phyloP scores from a whole-genome alignment of 2,329 filamentous ascomycete genomes.

The Neoarthrinium moseri region DNA sequence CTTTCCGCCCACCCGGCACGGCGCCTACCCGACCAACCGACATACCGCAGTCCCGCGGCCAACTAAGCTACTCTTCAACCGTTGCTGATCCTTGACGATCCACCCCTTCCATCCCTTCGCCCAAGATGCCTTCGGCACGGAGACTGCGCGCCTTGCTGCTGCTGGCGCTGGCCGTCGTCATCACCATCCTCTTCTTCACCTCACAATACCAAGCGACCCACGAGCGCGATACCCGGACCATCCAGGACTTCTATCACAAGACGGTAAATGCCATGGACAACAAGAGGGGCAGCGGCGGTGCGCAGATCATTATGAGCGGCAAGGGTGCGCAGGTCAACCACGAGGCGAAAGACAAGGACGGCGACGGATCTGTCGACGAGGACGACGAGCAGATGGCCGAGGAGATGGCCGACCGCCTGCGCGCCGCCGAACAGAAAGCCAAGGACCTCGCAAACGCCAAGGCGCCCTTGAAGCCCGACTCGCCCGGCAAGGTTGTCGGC shows the following conservation, averaged over 20 bases:
- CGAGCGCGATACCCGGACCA: constrained; percentile 40
- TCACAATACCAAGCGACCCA: constrained; percentile 53
- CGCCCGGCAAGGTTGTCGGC: constrained; percentile 56
- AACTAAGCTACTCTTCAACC: not conserved
- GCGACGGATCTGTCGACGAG: constrained; percentile 54
- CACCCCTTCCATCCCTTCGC: not conserved
- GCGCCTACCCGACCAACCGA: too few relatives aligned
- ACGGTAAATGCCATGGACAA: constrained; percentile 55
- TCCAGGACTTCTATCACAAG: constrained; percentile 59
- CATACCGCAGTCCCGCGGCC: too few relatives aligned
- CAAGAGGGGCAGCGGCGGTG: constrained; percentile 21
- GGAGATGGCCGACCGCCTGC: constrained; percentile 60
- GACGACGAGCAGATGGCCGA: constrained; percentile 54
- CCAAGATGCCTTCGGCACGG: constrained; percentile 65
- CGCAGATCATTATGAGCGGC: constrained; percentile 39
- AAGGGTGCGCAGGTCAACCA: constrained; percentile 34
- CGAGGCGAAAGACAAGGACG: constrained; percentile 48
- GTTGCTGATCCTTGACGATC: not conserved
- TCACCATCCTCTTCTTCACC: constrained; percentile 73
- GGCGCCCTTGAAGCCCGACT: constrained; percentile 57
- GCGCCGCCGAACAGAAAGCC: constrained; percentile 66
- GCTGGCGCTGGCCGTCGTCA: constrained; percentile 60
- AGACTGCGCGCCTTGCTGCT: constrained; percentile 67
- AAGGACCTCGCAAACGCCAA: constrained; percentile 70
- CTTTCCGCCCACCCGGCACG: too few relatives aligned